Conservation (phyloP, 2,329 filamentous ascomycete genomes). For the Aspergillus fumigatus region DNA sequence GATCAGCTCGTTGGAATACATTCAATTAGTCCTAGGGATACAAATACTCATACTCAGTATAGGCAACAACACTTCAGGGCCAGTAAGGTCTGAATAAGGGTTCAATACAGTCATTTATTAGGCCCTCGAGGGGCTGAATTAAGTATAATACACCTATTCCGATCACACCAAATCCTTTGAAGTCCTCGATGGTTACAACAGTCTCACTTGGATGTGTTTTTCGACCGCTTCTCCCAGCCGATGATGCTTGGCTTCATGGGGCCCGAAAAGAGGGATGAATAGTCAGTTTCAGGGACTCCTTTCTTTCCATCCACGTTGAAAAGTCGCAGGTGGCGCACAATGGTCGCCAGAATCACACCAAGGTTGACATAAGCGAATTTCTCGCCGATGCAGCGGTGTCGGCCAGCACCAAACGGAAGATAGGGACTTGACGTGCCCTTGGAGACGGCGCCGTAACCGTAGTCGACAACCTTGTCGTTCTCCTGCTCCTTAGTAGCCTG, state of each 20-base stretch:
- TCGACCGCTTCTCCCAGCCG: neutral
- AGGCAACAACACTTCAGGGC: neutral
- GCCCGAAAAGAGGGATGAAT: conserved; percentile 32
- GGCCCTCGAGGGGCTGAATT: neutral
- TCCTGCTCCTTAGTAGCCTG: conserved; percentile 33
- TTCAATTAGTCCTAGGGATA: neutral
- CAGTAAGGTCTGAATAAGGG: neutral
- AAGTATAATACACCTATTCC: neutral
- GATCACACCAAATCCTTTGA: neutral
- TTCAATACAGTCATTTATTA: too few species aligned
- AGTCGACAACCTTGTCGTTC: conserved; percentile 55
- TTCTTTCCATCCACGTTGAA: conserved; percentile 52
- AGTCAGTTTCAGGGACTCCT: conserved; percentile 61
- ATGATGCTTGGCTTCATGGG: neutral
- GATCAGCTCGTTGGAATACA: neutral
- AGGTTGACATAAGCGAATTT: conserved; percentile 71
- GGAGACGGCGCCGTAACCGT: conserved; percentile 57
- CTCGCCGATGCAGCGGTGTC: conserved; percentile 71
- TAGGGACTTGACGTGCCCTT: conserved; percentile 61
- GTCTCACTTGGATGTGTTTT: neutral
- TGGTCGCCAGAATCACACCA: conserved; percentile 57
- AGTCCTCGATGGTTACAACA: neutral
- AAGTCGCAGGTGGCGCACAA: conserved; percentile 60
- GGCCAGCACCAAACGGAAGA: conserved; percentile 67
- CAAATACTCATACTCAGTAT: neutral